These are phyloP conservation scores for Nyctanthes arbortristis DNA, from an alignment of 257 asterid genomes.

Conservation along the genomic window DNA sequence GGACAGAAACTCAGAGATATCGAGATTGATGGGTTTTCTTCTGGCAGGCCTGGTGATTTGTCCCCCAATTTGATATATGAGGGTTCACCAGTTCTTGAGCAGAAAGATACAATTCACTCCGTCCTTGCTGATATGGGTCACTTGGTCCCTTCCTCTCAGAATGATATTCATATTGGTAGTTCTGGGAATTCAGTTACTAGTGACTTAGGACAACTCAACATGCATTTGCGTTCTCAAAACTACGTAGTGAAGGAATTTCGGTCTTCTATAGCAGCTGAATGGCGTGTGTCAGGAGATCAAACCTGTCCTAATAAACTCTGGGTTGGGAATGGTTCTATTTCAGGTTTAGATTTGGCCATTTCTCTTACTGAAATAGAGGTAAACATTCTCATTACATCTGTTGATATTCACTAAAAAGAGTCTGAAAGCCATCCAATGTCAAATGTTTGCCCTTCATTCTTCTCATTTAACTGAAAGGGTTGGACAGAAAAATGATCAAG, in stretches of 20 bases:
- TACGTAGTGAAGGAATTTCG: constrained; percentile 65
- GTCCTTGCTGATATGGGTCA: constrained; percentile 39
- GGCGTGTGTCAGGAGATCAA: constrained; percentile 39
- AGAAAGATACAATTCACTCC: constrained; percentile 31
- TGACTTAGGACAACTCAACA: constrained; percentile 27
- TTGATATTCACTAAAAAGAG: constrained; percentile 12
- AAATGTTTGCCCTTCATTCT: constrained; percentile 16
- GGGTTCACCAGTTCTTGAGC: constrained; percentile 35
- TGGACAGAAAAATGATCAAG: neutral
- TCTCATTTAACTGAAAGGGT: constrained; percentile 4
- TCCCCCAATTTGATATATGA: constrained; percentile 35
- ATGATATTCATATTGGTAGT: constrained; percentile 40
- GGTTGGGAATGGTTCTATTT: constrained; percentile 80
- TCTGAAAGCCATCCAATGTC: constrained; percentile 8
- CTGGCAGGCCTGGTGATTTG: constrained; percentile 30
- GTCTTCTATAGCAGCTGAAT: constrained; percentile 52
- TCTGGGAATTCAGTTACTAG: constrained; percentile 25
- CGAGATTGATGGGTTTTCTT: constrained; percentile 36
- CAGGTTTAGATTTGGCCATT: constrained; percentile 68
- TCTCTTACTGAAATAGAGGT: constrained; percentile 82
- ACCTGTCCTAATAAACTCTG: constrained; percentile 51
- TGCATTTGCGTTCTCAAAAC: constrained; percentile 48
- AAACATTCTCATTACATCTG: constrained; percentile 27
- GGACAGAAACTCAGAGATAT: constrained; percentile 39
- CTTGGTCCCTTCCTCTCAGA: constrained; percentile 35